Percentiles rank a stretch among this genome's conserved stretches.
These are phyloP conservation scores for Scytalidium lignicola DNA, from an alignment of 2,329 filamentous ascomycete species.

Conservation along the genomic window DNA sequence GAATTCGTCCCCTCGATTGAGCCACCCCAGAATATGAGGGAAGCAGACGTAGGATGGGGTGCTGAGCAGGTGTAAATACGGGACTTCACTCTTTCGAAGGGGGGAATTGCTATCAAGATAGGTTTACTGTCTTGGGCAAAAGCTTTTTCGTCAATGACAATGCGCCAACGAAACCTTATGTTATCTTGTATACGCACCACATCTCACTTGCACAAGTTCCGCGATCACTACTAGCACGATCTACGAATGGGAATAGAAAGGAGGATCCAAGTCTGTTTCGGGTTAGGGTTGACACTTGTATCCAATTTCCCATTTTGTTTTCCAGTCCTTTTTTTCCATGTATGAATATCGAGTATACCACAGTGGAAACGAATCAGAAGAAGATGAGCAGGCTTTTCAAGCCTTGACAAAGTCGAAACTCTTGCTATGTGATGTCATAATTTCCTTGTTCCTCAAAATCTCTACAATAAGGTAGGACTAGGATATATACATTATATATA, in stretches of 20 bases:
- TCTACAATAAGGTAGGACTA: no score
- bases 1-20: constrained; percentile 77
- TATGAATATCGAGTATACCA: constrained; percentile 4
- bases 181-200: no score
- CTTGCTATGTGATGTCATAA: no score
- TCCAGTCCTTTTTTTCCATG: background rate
- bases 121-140: background rate
- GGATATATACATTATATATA: background rate
- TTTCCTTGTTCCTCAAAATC: no score
- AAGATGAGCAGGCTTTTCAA: background rate
- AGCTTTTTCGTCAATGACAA: no score
- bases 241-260: background rate
- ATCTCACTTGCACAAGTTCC: background rate
- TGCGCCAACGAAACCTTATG: no score
- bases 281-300: background rate
- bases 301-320: background rate
- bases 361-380: constrained; percentile 1
- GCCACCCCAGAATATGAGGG: constrained; percentile 51
- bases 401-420: background rate
- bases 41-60: constrained; percentile 28
- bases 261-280: background rate
- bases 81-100: background rate
- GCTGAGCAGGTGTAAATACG: constrained; percentile 25
- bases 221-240: background rate
- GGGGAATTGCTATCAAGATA: background rate